These are phyloP conservation scores for Yamadazyma spencermartinsiae DNA, from an alignment of 1,139 yeast species.

Conservation along the genomic window DNA sequence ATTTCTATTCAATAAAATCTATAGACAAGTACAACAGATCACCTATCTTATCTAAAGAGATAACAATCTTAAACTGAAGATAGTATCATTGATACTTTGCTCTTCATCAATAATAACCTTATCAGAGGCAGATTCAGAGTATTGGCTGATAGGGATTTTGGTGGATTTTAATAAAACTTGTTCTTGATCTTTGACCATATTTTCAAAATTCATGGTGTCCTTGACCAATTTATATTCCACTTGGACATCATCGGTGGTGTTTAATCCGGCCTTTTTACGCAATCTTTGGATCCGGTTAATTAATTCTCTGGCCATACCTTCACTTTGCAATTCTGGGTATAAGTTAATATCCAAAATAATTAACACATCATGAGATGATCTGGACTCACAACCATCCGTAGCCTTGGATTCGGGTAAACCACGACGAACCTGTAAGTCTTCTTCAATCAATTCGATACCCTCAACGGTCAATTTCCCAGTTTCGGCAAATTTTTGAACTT, in stretches of 20 bases:
- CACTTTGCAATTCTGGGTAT: conserved; percentile 85
- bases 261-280: conserved; percentile 94
- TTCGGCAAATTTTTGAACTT: conserved; percentile 73
- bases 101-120: conserved; percentile 81
- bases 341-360: conserved; percentile 85
- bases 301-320: conserved; percentile 95
- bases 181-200: conserved; percentile 62
- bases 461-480: conserved; percentile 81
- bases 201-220: conserved; percentile 70
- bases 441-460: conserved; percentile 82
- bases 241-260: conserved; percentile 90
- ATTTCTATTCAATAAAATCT: conserved; percentile 4
- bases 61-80: conserved; percentile 77
- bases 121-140: conserved; percentile 36
- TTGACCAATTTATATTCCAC: conserved; percentile 75
- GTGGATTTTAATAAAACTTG: conserved; percentile 77
- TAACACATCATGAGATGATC: conserved; percentile 86
- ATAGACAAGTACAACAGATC: conserved; percentile 5
- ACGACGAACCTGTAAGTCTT: conserved; percentile 88
- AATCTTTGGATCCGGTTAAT: conserved; percentile 96
- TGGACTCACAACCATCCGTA: conserved; percentile 74
- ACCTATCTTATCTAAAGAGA: conserved; percentile 37
- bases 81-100: conserved; percentile 83
- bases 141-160: conserved; percentile 56
- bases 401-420: conserved; percentile 72